phyloP scores from a whole-genome alignment of 495 filamentous ascomycete species.

The Daldinia concentrica region DNA sequence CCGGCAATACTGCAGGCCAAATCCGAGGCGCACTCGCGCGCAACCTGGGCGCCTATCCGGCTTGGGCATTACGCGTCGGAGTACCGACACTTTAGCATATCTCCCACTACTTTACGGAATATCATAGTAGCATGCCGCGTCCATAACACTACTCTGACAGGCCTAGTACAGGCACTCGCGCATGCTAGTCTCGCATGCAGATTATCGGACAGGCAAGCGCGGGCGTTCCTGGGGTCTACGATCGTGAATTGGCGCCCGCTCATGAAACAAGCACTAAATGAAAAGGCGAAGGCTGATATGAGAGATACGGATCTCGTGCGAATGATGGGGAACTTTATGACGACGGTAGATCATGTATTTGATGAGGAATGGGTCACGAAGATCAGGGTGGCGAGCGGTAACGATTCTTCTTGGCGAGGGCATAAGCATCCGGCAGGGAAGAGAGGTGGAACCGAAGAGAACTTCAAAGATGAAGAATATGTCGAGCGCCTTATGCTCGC shows the following conservation, averaged over 20 bases:
- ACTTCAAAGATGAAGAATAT: not conserved
- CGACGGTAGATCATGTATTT: conserved; percentile 38
- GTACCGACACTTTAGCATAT: conserved; percentile 43
- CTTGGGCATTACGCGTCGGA: conserved; percentile 36
- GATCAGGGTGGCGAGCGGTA: conserved; percentile 16
- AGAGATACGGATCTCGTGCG: conserved; percentile 7
- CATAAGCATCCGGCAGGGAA: not conserved
- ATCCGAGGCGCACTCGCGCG: not conserved
- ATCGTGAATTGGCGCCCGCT: conserved; percentile 48
- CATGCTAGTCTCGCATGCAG: conserved; percentile 40
- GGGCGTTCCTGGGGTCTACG: conserved; percentile 42
- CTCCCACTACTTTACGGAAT: conserved; percentile 12
- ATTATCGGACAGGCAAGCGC: conserved; percentile 18
- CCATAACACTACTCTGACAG: conserved; percentile 47
- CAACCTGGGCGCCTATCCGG: conserved; percentile 46
- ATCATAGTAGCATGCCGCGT: conserved; percentile 44
- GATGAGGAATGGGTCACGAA: conserved; percentile 21
- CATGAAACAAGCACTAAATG: conserved; percentile 4
- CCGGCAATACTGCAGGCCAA: conserved; percentile 1
- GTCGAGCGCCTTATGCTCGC: not conserved
- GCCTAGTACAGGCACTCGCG: conserved; percentile 46
- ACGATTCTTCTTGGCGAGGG: not conserved
- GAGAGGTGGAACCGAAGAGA: not conserved
- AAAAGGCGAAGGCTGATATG: not conserved
- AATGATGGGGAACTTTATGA: conserved; percentile 47